Base-by-base conservation (phyloP, 2,329 filamentous ascomycete species). In the Cercospora sp. region DNA sequence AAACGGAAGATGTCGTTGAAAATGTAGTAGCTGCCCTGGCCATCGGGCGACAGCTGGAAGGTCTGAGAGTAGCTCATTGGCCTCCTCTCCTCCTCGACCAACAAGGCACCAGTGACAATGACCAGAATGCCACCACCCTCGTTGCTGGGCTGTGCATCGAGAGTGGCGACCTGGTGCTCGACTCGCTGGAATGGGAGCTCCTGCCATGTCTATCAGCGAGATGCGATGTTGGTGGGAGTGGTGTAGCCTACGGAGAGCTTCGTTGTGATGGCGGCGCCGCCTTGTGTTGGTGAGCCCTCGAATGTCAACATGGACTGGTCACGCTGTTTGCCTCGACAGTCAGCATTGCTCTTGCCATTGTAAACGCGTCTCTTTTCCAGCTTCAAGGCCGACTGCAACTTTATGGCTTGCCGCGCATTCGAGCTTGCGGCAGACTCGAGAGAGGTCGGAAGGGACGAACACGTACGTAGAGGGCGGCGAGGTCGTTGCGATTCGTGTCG, bases 1-100 rank as follows among this genome's bases (percentile, higher is more conserved):
- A 98, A 87, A 83, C 92, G 92, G 89, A 98, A 98, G 80, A 98
- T 83, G 81, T 98, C 94, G 85, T 98, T 97, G 84, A 90, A 90
- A 79, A 98, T 91, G 80, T 88, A 97, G 85, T 91, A 97, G 82
- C 86, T 89, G 75, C 89, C 90, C 61, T 76, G 73, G 30, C 81
- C 81, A 65, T 93, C 90, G 69, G 88, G 89, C 72, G 88, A 81
- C 70, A 98, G 90, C 81, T 96, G 91, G 87, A 98, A 98, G 66
- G 87, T 83, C 83, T 98, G 94, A 66, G 90, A 90, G 83, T 94
- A 99, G 86, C 88, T 93, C 90, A 97, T 95, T 55, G 93, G 92
- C 77, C 88, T 88, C 80, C 91, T 85, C 81, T 93, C 89, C 74
- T 94, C 93, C 72, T 97, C 93, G 75, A 96, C 89, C 81, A 93